Conservation (phyloP, 345 rosid genomes). For the Gossypium herbaceum region DNA sequence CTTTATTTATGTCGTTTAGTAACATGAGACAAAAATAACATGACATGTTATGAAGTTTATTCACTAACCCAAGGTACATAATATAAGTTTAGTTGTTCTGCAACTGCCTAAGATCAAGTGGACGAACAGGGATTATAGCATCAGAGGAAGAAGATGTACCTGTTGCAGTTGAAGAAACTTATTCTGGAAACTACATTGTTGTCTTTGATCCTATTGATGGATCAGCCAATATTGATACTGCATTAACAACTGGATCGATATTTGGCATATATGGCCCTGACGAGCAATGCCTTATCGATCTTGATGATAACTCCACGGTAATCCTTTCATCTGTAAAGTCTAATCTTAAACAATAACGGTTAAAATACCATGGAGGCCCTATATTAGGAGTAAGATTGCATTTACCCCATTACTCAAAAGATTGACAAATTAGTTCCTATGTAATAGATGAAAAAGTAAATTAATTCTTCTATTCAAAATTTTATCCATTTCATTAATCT, state of each 20-base stretch:
- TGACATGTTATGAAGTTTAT: no score
- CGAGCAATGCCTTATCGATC: constrained; percentile 74
- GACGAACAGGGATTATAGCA: constrained; percentile 87
- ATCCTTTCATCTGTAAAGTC: background rate
- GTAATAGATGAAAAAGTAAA: no score
- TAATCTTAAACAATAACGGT: no score
- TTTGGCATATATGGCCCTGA: constrained; percentile 88
- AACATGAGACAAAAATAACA: no score
- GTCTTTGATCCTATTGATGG: constrained; percentile 95
- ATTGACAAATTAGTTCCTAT: no score
- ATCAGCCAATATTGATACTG: constrained; percentile 87
- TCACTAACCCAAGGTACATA: no score
- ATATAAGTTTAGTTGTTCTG: constrained; percentile 61
- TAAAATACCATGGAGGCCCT: no score
- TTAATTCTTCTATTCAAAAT: no score
- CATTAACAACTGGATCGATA: constrained; percentile 92
- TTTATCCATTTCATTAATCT: no score
- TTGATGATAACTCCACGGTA: constrained; percentile 57
- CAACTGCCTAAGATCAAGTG: constrained; percentile 83
- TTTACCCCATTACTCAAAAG: no score
- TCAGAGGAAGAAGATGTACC: constrained; percentile 97
- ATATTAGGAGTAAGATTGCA: no score
- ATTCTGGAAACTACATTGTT: constrained; percentile 85
- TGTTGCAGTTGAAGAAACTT: constrained; percentile 88
- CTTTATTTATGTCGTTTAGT: no score